Evolutionary conservation across 2,329 filamentous ascomycete genomes (phyloP).

Genomic region (Aspergillus sp.): DNA sequence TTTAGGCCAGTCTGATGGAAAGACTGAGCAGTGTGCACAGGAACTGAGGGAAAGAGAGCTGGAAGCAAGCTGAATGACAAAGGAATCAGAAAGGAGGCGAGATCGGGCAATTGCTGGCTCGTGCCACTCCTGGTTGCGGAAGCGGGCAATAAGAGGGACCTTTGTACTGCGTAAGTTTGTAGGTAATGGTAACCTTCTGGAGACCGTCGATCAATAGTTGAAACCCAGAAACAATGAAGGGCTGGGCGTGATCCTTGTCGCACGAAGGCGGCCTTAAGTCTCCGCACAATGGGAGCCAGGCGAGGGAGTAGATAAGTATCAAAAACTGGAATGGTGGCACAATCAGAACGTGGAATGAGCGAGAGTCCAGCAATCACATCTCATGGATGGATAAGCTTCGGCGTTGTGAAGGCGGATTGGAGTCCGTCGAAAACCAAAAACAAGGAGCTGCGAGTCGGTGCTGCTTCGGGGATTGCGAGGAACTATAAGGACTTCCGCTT

Average conservation of each 20-base stretch:
- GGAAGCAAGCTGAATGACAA: slow-evolving; percentile 4
- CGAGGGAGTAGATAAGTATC: not conserved
- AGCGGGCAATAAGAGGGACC: not conserved
- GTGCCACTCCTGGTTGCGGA: not conserved
- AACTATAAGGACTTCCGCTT: not conserved
- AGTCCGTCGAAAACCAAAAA: not conserved
- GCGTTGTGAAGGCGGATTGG: not conserved
- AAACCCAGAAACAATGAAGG: slow-evolving; percentile 11
- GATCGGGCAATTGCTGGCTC: slow-evolving; percentile 6
- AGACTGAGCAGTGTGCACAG: not conserved
- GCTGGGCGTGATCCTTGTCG: not conserved
- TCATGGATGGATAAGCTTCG: not conserved
- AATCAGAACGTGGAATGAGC: slow-evolving; percentile 1
- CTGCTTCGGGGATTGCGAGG: not conserved
- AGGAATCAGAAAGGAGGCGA: slow-evolving; percentile 5
- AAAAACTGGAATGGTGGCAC: not conserved
- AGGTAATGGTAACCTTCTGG: not conserved
- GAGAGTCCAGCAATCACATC: not conserved
- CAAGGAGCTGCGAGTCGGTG: not conserved
- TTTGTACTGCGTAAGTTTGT: not conserved
- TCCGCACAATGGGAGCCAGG: not conserved
- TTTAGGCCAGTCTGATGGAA: slow-evolving; percentile 9
- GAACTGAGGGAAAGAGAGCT: not conserved
- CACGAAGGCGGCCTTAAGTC: slow-evolving; percentile 8
- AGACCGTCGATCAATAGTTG: slow-evolving; percentile 20